Evolutionary conservation across 1,284 basidiomycete species (phyloP), one percentile per base, ranked within the genome.

Genomic region (Malassezia cuniculi): DNA sequence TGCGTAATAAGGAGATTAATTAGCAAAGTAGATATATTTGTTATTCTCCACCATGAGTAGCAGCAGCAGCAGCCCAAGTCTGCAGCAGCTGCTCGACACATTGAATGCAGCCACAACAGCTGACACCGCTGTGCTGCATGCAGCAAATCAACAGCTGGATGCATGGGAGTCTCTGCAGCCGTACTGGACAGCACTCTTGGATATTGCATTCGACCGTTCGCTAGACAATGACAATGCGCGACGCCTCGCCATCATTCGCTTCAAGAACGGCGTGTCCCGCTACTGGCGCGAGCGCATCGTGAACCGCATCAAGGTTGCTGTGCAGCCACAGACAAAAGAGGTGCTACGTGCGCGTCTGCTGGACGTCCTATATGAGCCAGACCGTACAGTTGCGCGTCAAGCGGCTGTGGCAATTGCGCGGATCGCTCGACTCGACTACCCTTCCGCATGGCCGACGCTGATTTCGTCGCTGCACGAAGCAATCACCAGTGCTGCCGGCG

Each of bases 1-100:
- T 77, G 34, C 62, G 68, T 31, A 72, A 76, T 57, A 61, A 72
- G 52, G 69, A 71, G 22, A 52, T 74, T 18, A 27, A 29, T 15
- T 34, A 20, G 22, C 22, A 6, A 6, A 24, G n/a, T n/a, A n/a
- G n/a, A n/a, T 44, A 15, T 35, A 38, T 27, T 17, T 25, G 2
- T 24, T 24, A 22, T 10, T 11, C 11, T 2, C 18, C 16, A 20
- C 27, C 19, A 36, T 28, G 27, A 27, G 35, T 36, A 33, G 18
- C 17, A 18, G n/a, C n/a, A n/a, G n/a, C n/a, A n/a, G n/a, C n/a
- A n/a, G n/a, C n/a, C n/a, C n/a, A n/a, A n/a, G n/a, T n/a, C 31
- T 22, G n/a, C n/a, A n/a, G 3, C 34, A 34, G 16, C 25, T 44
- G 27, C 26, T 27, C 11, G 20, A 45, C 7, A 28, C 35, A 11